Evolutionary conservation across 306 rosid species (phyloP).

Genomic region (Geum urbanum): DNA sequence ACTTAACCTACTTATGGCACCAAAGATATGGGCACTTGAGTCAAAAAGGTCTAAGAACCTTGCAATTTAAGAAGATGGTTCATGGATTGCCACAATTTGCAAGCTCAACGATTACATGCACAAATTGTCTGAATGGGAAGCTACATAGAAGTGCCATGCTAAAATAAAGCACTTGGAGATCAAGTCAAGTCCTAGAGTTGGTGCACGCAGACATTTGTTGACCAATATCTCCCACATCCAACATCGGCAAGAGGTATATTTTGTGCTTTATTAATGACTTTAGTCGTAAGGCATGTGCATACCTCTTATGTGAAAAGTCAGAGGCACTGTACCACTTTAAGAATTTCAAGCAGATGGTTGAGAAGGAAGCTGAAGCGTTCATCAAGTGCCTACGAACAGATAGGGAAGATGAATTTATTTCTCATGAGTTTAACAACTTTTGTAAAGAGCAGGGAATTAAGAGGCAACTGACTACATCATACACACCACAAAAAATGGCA

Average conservation of each 20-base stretch:
- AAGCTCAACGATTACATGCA: not conserved
- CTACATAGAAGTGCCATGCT: not conserved
- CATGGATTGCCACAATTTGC: not conserved
- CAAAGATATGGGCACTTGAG: not conserved
- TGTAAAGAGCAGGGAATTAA: not conserved
- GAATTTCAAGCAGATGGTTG: not conserved
- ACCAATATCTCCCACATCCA: not conserved
- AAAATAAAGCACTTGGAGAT: not conserved
- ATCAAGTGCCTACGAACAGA: no score
- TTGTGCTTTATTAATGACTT: constrained; percentile 6
- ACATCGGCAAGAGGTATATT: not conserved
- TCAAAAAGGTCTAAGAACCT: not conserved
- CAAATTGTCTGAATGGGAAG: not conserved
- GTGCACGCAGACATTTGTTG: not conserved
- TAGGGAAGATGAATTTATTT: no score
- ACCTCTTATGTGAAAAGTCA: not conserved
- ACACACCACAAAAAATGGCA: not conserved
- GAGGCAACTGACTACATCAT: not conserved
- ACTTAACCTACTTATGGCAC: not conserved
- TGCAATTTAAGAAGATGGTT: not conserved
- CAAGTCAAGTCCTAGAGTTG: not conserved
- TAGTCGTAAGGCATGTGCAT: not conserved
- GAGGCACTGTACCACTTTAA: not conserved
- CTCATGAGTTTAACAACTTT: not conserved
- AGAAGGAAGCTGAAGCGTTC: not conserved